phyloP scores from a whole-genome alignment of 306 rosid genomes.

The Crataegus laevigata region DNA sequence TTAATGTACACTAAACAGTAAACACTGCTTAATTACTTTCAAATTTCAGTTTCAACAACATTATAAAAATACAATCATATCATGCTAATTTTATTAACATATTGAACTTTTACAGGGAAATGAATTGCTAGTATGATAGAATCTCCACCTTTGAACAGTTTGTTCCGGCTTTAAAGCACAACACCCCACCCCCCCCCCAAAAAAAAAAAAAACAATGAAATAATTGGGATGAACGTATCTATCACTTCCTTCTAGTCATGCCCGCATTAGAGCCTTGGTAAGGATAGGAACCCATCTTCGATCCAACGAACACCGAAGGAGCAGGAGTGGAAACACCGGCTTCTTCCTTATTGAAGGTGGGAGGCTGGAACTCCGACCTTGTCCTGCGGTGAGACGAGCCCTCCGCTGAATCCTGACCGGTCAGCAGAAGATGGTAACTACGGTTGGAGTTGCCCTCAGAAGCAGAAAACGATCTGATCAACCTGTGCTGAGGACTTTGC shows the following conservation, averaged over 20 bases:
- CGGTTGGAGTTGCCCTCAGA: constrained; percentile 48
- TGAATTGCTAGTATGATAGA: background rate
- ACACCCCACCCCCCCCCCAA: background rate
- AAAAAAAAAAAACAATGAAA: background rate
- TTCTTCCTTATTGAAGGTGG: background rate
- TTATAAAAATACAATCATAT: background rate
- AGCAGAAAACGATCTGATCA: constrained; percentile 19
- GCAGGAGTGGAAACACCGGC: background rate
- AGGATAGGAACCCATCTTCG: constrained; percentile 5
- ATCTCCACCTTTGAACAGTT: background rate
- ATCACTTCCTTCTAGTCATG: background rate
- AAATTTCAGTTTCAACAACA: background rate
- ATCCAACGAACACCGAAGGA: background rate
- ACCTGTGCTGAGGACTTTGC: constrained; percentile 34
- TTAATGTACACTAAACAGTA: no score
- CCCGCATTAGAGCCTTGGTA: background rate
- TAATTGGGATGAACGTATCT: background rate
- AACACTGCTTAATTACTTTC: background rate
- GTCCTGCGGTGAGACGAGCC: constrained; percentile 77
- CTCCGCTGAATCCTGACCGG: constrained; percentile 22
- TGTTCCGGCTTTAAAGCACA: background rate
- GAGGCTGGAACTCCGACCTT: constrained; percentile 51
- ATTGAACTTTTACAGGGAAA: background rate
- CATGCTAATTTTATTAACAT: background rate
- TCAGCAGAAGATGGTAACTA: constrained; percentile 57